Conservation (phyloP, 768 basidiomycete species). For the Mycena rebaudengoi region DNA sequence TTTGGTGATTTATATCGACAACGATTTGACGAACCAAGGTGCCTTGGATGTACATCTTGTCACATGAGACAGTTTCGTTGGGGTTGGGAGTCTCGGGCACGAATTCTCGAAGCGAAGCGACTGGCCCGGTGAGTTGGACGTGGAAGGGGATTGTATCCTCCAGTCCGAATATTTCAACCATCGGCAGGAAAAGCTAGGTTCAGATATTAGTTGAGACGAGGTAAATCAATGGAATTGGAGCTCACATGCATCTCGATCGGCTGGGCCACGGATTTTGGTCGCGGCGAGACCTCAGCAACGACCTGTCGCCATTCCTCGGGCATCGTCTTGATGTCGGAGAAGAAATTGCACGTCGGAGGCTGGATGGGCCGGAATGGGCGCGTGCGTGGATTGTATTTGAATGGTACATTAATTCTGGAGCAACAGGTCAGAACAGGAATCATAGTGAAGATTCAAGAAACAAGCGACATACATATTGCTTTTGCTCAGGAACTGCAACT, state of each 20-base stretch:
- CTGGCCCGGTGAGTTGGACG: constrained; percentile 18
- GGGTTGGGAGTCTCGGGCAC: constrained; percentile 9
- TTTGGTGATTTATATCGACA: constrained; percentile 11
- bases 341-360: constrained; percentile 55
- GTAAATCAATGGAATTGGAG: background rate
- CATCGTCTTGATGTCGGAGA: constrained; percentile 63
- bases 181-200: constrained; percentile 20
- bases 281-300: constrained; percentile 50
- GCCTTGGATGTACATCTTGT: background rate
- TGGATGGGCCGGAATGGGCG: constrained; percentile 65
- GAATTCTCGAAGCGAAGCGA: constrained; percentile 13
- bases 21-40: constrained; percentile 16
- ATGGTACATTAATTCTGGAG: constrained; percentile 55
- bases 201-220: background rate
- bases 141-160: constrained; percentile 22
- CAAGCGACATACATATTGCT: constrained; percentile 50
- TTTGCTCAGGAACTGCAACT: constrained; percentile 54
- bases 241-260: constrained; percentile 63
- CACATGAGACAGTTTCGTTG: background rate
- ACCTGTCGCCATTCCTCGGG: constrained; percentile 76
- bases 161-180: constrained; percentile 19
- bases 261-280: constrained; percentile 39
- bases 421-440: background rate
- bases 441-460: background rate
- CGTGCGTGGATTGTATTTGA: constrained; percentile 62